A percentile compares a stretch with the other conserved stretches of the same genome.
These are phyloP conservation scores for Albatrellus ellisii DNA, from an alignment of 768 basidiomycete genomes.

Conservation along the genomic window DNA sequence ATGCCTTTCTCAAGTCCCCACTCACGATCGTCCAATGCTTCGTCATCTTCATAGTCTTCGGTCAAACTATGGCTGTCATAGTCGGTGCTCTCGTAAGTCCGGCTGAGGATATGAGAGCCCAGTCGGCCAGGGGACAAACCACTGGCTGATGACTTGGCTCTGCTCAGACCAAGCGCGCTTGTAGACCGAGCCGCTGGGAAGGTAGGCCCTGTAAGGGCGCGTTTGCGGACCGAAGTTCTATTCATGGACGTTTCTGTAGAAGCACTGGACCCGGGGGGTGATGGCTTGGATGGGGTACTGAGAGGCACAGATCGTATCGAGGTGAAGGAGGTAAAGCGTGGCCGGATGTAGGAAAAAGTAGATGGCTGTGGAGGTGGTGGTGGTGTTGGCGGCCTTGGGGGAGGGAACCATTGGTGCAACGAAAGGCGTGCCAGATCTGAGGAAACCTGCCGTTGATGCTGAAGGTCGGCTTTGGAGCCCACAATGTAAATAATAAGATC, in stretches of 20 bases:
- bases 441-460: conserved; percentile 60
- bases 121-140: conserved; percentile 35
- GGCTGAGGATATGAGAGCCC: conserved; percentile 26
- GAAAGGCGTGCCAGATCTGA: conserved; percentile 74
- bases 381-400: conserved; percentile 55
- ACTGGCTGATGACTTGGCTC: conserved; percentile 1
- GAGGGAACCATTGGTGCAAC: conserved; percentile 81
- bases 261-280: conserved; percentile 40
- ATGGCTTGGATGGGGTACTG: conserved; percentile 29
- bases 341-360: conserved; percentile 65
- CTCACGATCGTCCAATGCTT: conserved; percentile 35
- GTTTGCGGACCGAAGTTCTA: conserved; percentile 31
- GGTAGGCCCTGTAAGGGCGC: conserved; percentile 18
- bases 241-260: conserved; percentile 41
- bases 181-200: conserved; percentile 13
- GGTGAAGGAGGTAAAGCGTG: conserved; percentile 66
- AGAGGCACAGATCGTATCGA: conserved; percentile 50
- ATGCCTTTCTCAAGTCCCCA: conserved; percentile 77
- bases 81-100: conserved; percentile 41
- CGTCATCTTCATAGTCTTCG: conserved; percentile 37
- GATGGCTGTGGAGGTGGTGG: conserved; percentile 47
- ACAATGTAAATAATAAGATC: conserved; percentile 93
- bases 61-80: conserved; percentile 59
- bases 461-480: conserved; percentile 82
- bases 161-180: conserved; percentile 15